Evolutionary conservation across 192 early-diverging fungal species (phyloP), one percentile per base, ranked within the genome.

Genomic region (Entomortierella lignicola): DNA sequence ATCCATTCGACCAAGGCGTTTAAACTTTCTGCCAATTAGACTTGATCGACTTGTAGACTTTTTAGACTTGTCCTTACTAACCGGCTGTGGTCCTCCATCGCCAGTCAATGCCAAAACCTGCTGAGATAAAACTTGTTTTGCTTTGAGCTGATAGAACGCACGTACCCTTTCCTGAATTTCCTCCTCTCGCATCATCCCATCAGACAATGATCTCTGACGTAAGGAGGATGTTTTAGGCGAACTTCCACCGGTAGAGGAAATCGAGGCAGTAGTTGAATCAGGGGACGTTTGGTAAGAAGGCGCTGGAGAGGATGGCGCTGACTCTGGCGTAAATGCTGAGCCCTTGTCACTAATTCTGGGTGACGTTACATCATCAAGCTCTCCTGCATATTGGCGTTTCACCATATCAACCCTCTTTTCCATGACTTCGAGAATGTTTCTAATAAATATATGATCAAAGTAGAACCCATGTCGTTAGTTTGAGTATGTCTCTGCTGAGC

Each of bases 371-470:
- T 69, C 68, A 5, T 51, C 44, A 21, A 79, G 63, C 31, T 79
- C 75, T 39, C 75, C 75, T 25, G 67, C 29, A 32, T 79, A 79
- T 31, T 79, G 75, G 10, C 75, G 66, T 61, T 68, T 79, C 30
- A 79, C 75, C 62, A 70, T 70, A 37, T 79, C 75, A 20, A 79
- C 66, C 52, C 75, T 65, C 43, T 43, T 66, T 56, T 79, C 75
- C 75, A 79, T 79, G 1, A 79, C 75, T 51, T 79, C 75, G 42
- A 79, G 66, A 39, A 79, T 79, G n/a, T 79, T 79, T 60, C 75
- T 79, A 61, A 17, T 23, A 25, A 21, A 57, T n/a, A 55, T 53
- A 4, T 31, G 1, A 15, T 34, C 0, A 43, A 11, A 20, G 10
- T 1, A n/a, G 13, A 34, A 31, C 11, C 20, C 43, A 57, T 27